A percentile compares a stretch with the other conserved stretches of the same genome.
These are phyloP conservation scores for Neoarthrinium moseri DNA, from an alignment of 2,329 filamentous ascomycete species.

Conservation along the genomic window DNA sequence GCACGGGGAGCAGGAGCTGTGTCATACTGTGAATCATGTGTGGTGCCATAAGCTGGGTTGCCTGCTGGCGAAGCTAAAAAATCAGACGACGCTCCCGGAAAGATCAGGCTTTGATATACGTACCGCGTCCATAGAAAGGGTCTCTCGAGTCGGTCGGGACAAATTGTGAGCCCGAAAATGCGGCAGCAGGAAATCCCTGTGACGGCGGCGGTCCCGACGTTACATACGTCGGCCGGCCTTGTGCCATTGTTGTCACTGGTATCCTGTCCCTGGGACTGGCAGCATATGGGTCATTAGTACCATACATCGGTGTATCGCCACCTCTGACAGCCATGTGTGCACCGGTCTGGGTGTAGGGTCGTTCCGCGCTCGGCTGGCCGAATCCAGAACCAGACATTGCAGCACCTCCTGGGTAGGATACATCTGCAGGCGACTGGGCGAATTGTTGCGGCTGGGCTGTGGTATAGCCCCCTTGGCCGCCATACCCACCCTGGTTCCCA, in stretches of 20 bases:
- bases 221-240: constrained; percentile 27
- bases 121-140: constrained; percentile 59
- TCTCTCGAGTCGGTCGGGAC: constrained; percentile 47
- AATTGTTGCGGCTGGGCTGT: constrained; percentile 24
- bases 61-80: constrained; percentile 54
- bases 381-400: constrained; percentile 23
- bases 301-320: constrained; percentile 18
- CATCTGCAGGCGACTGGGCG: constrained; percentile 21
- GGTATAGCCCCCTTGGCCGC: constrained; percentile 24
- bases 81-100: constrained; percentile 36
- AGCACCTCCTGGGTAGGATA: constrained; percentile 21
- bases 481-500: constrained; percentile 28
- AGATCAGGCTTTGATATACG: constrained; percentile 41
- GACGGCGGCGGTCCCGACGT: constrained; percentile 26
- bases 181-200: constrained; percentile 25
- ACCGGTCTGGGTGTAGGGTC: constrained; percentile 28
- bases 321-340: constrained; percentile 21
- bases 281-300: constrained; percentile 23
- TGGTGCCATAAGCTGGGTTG: constrained; percentile 37
- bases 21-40: constrained; percentile 53
- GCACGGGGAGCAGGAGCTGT: constrained; percentile 36
- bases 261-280: constrained; percentile 16
- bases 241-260: constrained; percentile 27
- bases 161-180: constrained; percentile 28
- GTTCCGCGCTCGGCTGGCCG: constrained; percentile 24